A percentile compares a stretch with the other conserved stretches of the same genome.
Conservation (phyloP, 2,329 filamentous ascomycete genomes). For the Monosporascus sp. region DNA sequence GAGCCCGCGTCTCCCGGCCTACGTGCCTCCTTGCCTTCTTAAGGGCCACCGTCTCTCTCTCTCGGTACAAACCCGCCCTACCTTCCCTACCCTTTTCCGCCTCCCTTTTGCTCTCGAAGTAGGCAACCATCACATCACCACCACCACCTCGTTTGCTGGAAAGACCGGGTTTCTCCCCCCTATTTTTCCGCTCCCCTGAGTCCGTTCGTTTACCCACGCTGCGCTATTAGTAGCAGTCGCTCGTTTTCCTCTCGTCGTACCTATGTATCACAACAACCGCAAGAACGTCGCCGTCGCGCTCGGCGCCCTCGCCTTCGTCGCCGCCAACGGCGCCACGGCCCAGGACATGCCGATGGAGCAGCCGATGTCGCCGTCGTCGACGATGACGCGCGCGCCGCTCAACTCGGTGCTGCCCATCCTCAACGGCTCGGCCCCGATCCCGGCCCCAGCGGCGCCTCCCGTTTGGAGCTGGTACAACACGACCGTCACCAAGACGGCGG, state of each 20-base stretch:
- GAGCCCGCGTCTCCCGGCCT: slow-evolving; percentile 3
- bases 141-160: no score
- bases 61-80: no score
- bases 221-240: neutral
- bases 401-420: neutral
- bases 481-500: slow-evolving; percentile 18
- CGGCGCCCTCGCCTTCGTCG: slow-evolving; percentile 18
- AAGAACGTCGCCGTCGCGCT: slow-evolving; percentile 18
- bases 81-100: no score
- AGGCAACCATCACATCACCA: no score
- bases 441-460: neutral
- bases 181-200: neutral
- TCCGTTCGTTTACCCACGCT: neutral
- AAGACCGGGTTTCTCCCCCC: neutral
- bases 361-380: neutral
- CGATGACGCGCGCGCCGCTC: neutral
- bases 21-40: slow-evolving; percentile 10
- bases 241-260: neutral
- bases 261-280: slow-evolving; percentile 8
- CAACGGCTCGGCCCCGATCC: slow-evolving; percentile 4
- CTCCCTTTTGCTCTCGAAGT: no score
- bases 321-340: slow-evolving; percentile 17
- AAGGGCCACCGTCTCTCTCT: slow-evolving; percentile 5
- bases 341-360: slow-evolving; percentile 4
- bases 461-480: slow-evolving; percentile 23